phyloP scores from a whole-genome alignment of 1,139 yeast genomes.

The Hemisphaericaspora xylanilytica region DNA sequence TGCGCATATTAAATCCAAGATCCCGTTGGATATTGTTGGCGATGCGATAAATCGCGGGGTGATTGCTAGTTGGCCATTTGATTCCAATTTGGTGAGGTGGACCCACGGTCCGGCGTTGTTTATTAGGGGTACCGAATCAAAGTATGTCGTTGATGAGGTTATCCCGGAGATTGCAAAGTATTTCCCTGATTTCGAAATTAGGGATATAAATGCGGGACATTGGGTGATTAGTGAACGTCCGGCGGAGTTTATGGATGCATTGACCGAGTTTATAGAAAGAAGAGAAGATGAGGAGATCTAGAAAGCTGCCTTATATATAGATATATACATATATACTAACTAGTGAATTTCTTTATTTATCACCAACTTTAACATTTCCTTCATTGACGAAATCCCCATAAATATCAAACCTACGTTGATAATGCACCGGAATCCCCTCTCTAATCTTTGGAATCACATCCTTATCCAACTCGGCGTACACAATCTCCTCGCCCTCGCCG shows the following conservation, averaged over 20 bases:
- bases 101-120: conserved; percentile 68
- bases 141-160: conserved; percentile 83
- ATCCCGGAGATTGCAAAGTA: conserved; percentile 70
- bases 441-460: conserved; percentile 60
- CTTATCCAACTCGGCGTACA: conserved; percentile 77
- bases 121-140: conserved; percentile 73
- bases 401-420: conserved; percentile 78
- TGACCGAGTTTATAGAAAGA: conserved; percentile 57
- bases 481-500: conserved; percentile 77
- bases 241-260: conserved; percentile 55
- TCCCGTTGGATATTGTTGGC: conserved; percentile 70
- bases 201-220: conserved; percentile 83
- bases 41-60: conserved; percentile 60
- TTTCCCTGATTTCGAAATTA: conserved; percentile 75
- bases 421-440: conserved; percentile 70
- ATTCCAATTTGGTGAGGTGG: conserved; percentile 54
- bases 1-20: conserved; percentile 42
- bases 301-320: background rate
- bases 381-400: conserved; percentile 64
- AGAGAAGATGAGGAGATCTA: conserved; percentile 43
- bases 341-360: conserved; percentile 19
- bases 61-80: conserved; percentile 78
- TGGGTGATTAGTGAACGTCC: conserved; percentile 89
- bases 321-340: background rate
- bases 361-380: conserved; percentile 40